Evolutionary conservation across 2,329 filamentous ascomycete species (phyloP), one percentile per base, ranked within the genome.

Genomic region (Fusarium sublunatum): DNA sequence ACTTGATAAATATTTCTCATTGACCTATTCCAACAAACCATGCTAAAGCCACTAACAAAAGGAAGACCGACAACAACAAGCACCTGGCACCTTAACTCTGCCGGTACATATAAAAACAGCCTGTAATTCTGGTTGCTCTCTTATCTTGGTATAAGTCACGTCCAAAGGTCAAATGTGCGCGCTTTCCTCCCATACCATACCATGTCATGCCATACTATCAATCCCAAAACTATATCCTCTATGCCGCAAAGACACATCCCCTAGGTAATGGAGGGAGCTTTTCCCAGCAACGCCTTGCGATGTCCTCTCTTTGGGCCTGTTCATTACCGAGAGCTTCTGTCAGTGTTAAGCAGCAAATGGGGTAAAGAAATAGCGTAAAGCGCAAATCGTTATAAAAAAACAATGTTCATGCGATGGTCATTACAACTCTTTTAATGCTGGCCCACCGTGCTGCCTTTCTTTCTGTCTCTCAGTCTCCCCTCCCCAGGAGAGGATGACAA

Each of bases 331-430:
- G 55, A 69, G 54, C 53, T 51, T 43, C 53, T 65, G 49, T 57
- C 64, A 56, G 52, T 62, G 58, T 70, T 59, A 68, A 59, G 67
- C 61, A 66, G 55, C 43, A 58, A 58, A 50, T 59, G 54, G 65
- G 62, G 53, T 54, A 67, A 64, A 67, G 61, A 70, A 59, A 55
- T 48, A 68, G 67, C 62, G 68, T 73, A 70, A 71, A 59, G 64
- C 68, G 68, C 43, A 69, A 72, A 68, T 71, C 70, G 68, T 74
- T 71, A 72, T 74, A 69, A 72, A 68, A 68, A 72, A 72, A 74
- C 65, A 69, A 72, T 59, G 65, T 72, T 78, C 76, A 72, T 78
- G 71, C 72, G 65, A 72, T 76, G 73, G 72, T 78, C 76, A 76
- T 77, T 77, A 77, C 73, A 77, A 76, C 62, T 71, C 66, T 69